A percentile compares a stretch with the other conserved stretches of the same genome.
Evolutionary conservation across 345 rosid genomes (phyloP).

Genomic region (Lepidium sativum): DNA sequence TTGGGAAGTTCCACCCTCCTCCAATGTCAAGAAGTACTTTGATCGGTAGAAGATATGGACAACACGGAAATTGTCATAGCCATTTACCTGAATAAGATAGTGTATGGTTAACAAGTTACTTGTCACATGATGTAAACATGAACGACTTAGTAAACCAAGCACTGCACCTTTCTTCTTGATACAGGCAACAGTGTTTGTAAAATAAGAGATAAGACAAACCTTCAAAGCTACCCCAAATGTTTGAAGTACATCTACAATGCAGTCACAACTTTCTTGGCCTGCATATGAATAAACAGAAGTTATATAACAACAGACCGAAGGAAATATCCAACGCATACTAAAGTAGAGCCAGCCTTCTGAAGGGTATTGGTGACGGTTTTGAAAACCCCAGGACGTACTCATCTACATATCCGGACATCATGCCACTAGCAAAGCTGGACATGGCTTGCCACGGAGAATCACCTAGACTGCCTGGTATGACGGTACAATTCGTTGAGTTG

Average conservation of each 20-base stretch:
- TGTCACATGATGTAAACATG: not conserved
- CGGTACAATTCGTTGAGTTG: slow-evolving; percentile 25
- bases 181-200: not conserved
- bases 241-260: slow-evolving; percentile 59
- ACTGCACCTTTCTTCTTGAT: not conserved
- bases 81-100: slow-evolving; percentile 52
- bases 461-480: slow-evolving; percentile 31
- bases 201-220: slow-evolving; percentile 41
- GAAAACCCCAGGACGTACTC: slow-evolving; percentile 41
- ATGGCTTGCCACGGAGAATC: slow-evolving; percentile 73
- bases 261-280: slow-evolving; percentile 40
- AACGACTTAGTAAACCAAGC: not conserved
- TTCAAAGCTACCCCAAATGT: slow-evolving; percentile 71
- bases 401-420: slow-evolving; percentile 32
- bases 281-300: slow-evolving; percentile 27
- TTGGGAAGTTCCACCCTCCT: slow-evolving; percentile 16
- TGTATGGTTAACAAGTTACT: not conserved
- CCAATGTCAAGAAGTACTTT: slow-evolving; percentile 62
- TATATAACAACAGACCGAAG: not conserved
- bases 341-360: slow-evolving; percentile 58
- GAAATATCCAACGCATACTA: not conserved
- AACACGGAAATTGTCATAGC: slow-evolving; percentile 51
- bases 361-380: slow-evolving; percentile 46
- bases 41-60: slow-evolving; percentile 76
- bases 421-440: slow-evolving; percentile 46